phyloP scores from a whole-genome alignment of 179 eudicot species.

The Carnegiea gigantea region DNA sequence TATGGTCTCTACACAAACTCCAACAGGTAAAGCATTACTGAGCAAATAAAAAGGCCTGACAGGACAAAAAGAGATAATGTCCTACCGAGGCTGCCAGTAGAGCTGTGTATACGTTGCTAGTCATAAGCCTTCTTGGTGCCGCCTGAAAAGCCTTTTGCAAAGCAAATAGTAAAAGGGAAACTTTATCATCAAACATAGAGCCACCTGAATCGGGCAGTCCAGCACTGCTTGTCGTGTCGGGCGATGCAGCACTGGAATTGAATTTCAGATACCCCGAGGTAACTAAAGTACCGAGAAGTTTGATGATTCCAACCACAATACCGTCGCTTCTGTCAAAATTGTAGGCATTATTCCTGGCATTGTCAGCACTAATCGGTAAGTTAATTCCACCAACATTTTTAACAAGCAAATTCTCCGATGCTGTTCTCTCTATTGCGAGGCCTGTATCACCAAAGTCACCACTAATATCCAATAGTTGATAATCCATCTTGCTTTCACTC shows the following conservation, averaged over 20 bases:
- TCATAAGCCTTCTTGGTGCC: slow-evolving; percentile 95
- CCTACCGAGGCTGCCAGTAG: slow-evolving; percentile 97
- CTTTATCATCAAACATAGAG: slow-evolving; percentile 97
- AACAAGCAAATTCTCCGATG: slow-evolving; percentile 58
- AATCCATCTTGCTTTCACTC: slow-evolving; percentile 32
- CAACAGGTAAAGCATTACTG: not conserved
- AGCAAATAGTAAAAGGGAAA: slow-evolving; percentile 83
- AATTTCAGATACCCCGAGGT: slow-evolving; percentile 73
- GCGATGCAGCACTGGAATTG: slow-evolving; percentile 51
- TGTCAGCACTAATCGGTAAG: slow-evolving; percentile 89
- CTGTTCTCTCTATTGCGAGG: slow-evolving; percentile 49
- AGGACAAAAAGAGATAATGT: slow-evolving; percentile 1
- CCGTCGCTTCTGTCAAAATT: slow-evolving; percentile 89
- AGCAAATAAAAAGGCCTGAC: slow-evolving; percentile 7
- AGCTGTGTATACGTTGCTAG: slow-evolving; percentile 68
- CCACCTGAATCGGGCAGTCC: slow-evolving; percentile 60
- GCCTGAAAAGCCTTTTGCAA: slow-evolving; percentile 97
- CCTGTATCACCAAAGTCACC: slow-evolving; percentile 30
- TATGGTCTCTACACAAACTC: slow-evolving; percentile 5
- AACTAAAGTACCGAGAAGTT: slow-evolving; percentile 78
- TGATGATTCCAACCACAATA: slow-evolving; percentile 75
- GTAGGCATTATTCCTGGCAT: slow-evolving; percentile 93
- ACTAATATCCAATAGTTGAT: slow-evolving; percentile 28
- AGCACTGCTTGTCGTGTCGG: slow-evolving; percentile 50
- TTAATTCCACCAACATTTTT: slow-evolving; percentile 91